Base-by-base conservation (phyloP, 2,329 filamentous ascomycete genomes). In the Cladosporium sp. region DNA sequence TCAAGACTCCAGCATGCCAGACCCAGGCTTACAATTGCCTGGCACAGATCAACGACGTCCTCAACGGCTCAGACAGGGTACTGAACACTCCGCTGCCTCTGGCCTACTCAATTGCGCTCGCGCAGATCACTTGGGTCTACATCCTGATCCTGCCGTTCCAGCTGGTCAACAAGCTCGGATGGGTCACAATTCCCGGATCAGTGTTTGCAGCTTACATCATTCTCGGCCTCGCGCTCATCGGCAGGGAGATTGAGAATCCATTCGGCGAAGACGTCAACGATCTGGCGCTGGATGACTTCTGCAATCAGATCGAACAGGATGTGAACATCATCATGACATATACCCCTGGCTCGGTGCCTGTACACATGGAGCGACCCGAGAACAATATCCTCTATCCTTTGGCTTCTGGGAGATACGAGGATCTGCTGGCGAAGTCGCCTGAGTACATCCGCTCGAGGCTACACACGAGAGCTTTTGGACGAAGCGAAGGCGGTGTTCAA, bases 201-300 rank as follows among this genome's bases (percentile, higher is more conserved):
- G 80, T 93, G 18, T 83, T 74, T n/a, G 74, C 70, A 2, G 88
- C 90, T 3, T 94, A 94, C 77, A 94, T 95, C 70, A 94, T 95
- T 75, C 86, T 95, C 66, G 91, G 90, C 26, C 86, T 95, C 54
- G 84, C 87, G 4, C 83, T 86, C 68, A 94, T 94, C 72, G 91
- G 91, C 46, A 87, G 87, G 68, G 91, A 95, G 78, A 90, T 95
- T 69, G 91, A 95, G 77, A 92, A 95, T 73, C 91, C 91, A 6
- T 95, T 95, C 76, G 91, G 91, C 65, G 83, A 88, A 69, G 91
- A 95, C 68, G 91, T 93, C 70, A 95, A 95, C 74, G 91, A 95
- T 77, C 79, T 93, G 49, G 89, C 90, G 0, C 83, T 93, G 2
- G 91, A 94, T 74, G 80, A 83, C 16, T 96, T 88, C 81, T 95